Evolutionary conservation across 2,329 filamentous ascomycete genomes (phyloP).

Genomic region (Pseudocercospora crystallina): DNA sequence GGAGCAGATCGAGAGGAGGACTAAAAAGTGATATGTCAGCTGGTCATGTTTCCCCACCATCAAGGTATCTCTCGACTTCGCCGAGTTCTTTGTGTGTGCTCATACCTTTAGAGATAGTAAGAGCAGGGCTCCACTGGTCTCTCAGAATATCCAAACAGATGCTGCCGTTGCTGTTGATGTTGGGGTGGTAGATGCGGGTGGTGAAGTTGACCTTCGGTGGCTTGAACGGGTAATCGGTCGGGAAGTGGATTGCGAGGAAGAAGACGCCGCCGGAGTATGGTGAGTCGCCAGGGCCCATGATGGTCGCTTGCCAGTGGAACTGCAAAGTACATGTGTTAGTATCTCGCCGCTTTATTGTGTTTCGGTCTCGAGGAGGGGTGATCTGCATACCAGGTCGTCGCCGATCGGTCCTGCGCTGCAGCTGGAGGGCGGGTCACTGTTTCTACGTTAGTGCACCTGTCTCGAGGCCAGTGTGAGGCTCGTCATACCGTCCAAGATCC

Average conservation of each 20-base stretch:
- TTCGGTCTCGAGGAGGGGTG: constrained; percentile 11
- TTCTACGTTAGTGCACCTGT: constrained; percentile 35
- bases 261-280: constrained; percentile 98
- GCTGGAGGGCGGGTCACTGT: constrained; percentile 93
- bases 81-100: constrained; percentile 3
- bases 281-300: constrained; percentile 97
- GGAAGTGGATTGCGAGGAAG: constrained; percentile 98
- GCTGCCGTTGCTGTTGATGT: constrained; percentile 99
- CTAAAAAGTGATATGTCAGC: constrained; percentile 49
- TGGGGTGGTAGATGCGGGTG: constrained; percentile 98
- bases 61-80: constrained; percentile 10
- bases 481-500: constrained; percentile 76
- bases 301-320: constrained; percentile 99
- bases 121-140: constrained; percentile 97
- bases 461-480: background rate
- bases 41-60: constrained; percentile 17
- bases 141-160: constrained; percentile 98
- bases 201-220: constrained; percentile 99
- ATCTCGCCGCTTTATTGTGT: constrained; percentile 7
- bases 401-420: constrained; percentile 96
- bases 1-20: constrained; percentile 97
- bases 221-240: constrained; percentile 99
- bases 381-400: constrained; percentile 86
- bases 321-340: constrained; percentile 42
- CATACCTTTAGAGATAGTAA: constrained; percentile 96